These are phyloP conservation scores for Saccharum hybrid DNA, from an alignment of 202 grass and related monocot genomes.

Conservation along the genomic window DNA sequence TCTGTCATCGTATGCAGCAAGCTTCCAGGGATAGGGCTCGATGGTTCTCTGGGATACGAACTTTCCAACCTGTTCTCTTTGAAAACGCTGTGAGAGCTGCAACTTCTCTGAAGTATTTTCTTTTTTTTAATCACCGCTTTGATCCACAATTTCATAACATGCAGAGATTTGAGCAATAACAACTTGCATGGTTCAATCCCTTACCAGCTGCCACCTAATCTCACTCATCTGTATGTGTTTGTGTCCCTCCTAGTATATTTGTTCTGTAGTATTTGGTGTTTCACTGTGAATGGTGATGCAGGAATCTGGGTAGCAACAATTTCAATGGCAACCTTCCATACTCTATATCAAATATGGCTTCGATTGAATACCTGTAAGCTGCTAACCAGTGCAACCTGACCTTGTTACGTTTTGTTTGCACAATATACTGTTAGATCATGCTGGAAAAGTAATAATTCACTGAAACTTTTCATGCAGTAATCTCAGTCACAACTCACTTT, in stretches of 20 bases:
- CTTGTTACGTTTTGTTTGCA: conserved; percentile 13
- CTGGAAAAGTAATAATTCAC: conserved; percentile 34
- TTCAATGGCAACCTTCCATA: conserved; percentile 82
- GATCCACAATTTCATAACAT: conserved; percentile 39
- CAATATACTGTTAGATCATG: conserved; percentile 30
- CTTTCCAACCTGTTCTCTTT: conserved; percentile 80
- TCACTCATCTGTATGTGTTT: conserved; percentile 82
- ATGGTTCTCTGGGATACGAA: conserved; percentile 83
- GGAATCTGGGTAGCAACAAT: conserved; percentile 88
- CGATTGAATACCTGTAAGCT: conserved; percentile 88
- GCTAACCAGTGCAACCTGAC: conserved; percentile 13
- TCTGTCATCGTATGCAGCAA: conserved; percentile 55
- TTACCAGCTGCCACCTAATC: conserved; percentile 94
- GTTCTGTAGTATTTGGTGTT: conserved; percentile 31
- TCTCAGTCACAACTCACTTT: conserved; percentile 84
- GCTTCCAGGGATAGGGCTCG: conserved; percentile 65
- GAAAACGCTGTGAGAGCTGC: conserved; percentile 76
- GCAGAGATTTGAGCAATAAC: conserved; percentile 94
- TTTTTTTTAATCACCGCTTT: neutral
- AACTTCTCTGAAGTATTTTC: conserved; percentile 25
- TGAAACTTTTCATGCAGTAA: conserved; percentile 64
- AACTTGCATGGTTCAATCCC: conserved; percentile 74
- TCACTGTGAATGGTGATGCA: conserved; percentile 47
- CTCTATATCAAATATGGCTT: conserved; percentile 76
- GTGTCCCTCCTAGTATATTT: conserved; percentile 34